Conservation (phyloP, 805 yeast species). For the Zygotorulaspora florentina region DNA sequence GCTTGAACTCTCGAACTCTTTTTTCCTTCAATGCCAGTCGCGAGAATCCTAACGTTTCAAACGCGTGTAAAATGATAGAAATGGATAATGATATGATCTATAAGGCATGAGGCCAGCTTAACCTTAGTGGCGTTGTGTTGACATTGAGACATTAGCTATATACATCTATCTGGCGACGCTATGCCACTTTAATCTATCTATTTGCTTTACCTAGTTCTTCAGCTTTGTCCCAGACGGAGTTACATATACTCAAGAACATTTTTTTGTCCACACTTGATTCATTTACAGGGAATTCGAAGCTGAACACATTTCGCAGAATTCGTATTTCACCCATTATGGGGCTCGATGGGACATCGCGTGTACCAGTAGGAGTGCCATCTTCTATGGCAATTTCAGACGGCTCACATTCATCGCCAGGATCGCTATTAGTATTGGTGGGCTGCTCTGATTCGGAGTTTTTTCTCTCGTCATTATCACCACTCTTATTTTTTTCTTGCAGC, state of each 20-base stretch:
- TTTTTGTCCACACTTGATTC: constrained; percentile 27
- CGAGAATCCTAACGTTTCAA: no score
- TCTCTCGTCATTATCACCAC: neutral
- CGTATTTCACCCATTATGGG: constrained; percentile 27
- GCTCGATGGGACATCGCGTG: neutral
- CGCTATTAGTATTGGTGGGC: neutral
- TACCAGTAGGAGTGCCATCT: constrained; percentile 11
- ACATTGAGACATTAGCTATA: no score
- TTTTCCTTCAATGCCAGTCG: no score
- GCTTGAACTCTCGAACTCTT: no score
- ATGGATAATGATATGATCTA: no score
- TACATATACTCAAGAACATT: constrained; percentile 33
- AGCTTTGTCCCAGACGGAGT: constrained; percentile 34
- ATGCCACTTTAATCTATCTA: neutral
- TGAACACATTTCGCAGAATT: constrained; percentile 24
- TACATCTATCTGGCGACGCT: no score
- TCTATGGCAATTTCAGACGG: constrained; percentile 28
- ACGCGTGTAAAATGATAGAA: no score
- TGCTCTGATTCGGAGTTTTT: constrained; percentile 1
- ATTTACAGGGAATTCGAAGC: constrained; percentile 25
- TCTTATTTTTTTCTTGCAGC: constrained; percentile 4
- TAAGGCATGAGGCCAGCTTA: no score
- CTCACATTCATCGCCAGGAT: constrained; percentile 19
- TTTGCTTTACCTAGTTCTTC: constrained; percentile 8
- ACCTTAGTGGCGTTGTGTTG: no score